Percentiles rank a stretch among this genome's conserved stretches.
phyloP scores from a whole-genome alignment of 345 rosid species.

The Iberis pinnata region DNA sequence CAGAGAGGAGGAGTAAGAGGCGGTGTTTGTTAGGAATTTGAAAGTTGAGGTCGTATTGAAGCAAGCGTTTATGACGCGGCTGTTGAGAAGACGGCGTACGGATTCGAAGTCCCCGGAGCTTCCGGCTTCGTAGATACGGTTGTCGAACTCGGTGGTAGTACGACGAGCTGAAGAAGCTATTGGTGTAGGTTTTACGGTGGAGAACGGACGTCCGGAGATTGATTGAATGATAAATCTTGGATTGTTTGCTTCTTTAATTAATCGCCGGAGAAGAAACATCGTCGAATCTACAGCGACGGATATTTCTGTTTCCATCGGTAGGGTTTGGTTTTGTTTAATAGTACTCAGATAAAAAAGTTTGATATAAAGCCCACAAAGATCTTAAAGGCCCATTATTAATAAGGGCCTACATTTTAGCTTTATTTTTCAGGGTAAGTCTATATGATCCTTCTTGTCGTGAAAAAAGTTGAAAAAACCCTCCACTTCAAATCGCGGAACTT shows the following conservation, averaged over 20 bases:
- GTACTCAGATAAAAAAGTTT: no score
- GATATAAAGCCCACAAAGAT: background rate
- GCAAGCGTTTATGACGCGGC: constrained; percentile 43
- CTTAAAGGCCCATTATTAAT: background rate
- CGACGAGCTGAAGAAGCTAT: constrained; percentile 31
- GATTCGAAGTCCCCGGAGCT: constrained; percentile 43
- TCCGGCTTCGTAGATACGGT: constrained; percentile 43
- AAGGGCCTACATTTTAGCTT: background rate
- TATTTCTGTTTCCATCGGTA: background rate
- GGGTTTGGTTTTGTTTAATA: background rate
- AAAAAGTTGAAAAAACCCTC: no score
- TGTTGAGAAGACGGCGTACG: constrained; percentile 51
- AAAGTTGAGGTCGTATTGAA: constrained; percentile 61
- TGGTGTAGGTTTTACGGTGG: constrained; percentile 20
- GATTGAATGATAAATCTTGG: constrained; percentile 14
- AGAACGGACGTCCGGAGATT: constrained; percentile 17
- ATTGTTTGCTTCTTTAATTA: background rate
- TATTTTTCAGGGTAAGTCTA: no score
- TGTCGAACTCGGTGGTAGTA: constrained; percentile 50
- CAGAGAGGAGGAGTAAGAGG: constrained; percentile 37
- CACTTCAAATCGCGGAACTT: no score
- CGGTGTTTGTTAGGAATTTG: constrained; percentile 50
- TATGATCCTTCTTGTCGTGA: no score
- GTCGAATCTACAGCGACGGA: constrained; percentile 1
- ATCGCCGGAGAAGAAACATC: constrained; percentile 30